Base-by-base conservation (phyloP, 371 early-diverging fungal genomes). In the Saksenaea vasiformis region DNA sequence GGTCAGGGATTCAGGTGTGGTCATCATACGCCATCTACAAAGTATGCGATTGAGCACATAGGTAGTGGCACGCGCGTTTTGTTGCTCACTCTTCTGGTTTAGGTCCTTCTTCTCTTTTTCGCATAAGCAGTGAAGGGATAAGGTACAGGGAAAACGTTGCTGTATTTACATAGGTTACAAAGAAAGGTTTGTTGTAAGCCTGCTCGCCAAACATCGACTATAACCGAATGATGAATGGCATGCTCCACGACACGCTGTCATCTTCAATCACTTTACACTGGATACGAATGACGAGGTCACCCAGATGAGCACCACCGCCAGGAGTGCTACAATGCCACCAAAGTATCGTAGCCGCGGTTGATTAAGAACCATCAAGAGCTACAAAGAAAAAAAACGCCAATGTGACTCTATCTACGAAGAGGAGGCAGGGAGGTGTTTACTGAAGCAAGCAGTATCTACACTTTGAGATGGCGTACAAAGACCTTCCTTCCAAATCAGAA, bases 221-320 rank as follows among this genome's bases (percentile, higher is more conserved):
- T 4, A 38, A 37, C 22, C 22, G 36, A 61, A 19, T 15, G 38
- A 36, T 24, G 28, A 24, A n/a, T n/a, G 22, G 47, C 34, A 35
- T 11, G 36, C 41, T 61, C 3, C 36, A 5, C 8, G 10, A 17
- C 28, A 31, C 3, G 11, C 4, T 31, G 9, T n/a, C 11, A n/a
- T 13, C 11, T 26, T 8, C 10, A 31, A n/a, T 15, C 3, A 14
- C 59, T 77, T 59, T 76, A 84, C 82, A 70, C 70, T 87, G 67
- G 86, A 83, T 36, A 89, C 67, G 67, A 88, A 90, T 27, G 87
- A 85, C 36, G 87, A 86, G 1, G 79, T 77, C 14, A 88, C 88
- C 90, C 90, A 90, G 60, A 90, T 83, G 60, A 85, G 64, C 44
- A 89, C 90, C 1, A 90, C 89, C 47, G 77, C 67, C 17, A 89